Conservation (phyloP, 108 stramenopile species). For the Pseudonitzschia delicatissima region DNA sequence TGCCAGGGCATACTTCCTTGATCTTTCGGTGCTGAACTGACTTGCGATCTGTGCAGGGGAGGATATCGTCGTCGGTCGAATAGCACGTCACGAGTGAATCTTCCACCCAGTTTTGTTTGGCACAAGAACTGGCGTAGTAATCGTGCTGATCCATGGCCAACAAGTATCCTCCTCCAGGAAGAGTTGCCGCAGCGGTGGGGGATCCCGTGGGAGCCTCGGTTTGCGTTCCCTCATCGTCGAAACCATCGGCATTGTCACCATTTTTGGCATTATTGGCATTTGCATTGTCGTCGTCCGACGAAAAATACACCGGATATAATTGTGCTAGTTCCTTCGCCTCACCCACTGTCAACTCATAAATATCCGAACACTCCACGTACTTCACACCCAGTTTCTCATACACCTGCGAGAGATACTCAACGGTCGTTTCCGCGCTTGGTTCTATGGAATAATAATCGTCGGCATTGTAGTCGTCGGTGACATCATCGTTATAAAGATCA, state of each 20-base stretch:
- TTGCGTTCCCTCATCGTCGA: background rate
- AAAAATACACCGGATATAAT: no score
- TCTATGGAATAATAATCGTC: background rate
- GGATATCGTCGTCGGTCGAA: slow-evolving; percentile 20
- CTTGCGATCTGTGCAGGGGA: slow-evolving; percentile 31
- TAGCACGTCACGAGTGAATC: slow-evolving; percentile 64
- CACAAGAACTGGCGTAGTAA: slow-evolving; percentile 59
- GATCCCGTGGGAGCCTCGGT: background rate
- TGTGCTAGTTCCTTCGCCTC: slow-evolving; percentile 49
- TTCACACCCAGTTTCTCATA: slow-evolving; percentile 47
- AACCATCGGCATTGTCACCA: background rate
- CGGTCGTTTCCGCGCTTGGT: slow-evolving; percentile 20
- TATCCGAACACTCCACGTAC: slow-evolving; percentile 49
- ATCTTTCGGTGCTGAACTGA: slow-evolving; percentile 23
- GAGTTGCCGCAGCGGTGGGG: background rate
- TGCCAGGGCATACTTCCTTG: slow-evolving; percentile 44
- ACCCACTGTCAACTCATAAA: slow-evolving; percentile 52
- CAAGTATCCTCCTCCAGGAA: slow-evolving; percentile 44
- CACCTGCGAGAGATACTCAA: slow-evolving; percentile 41
- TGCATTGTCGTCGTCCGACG: background rate
- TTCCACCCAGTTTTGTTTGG: slow-evolving; percentile 57
- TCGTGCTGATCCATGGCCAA: slow-evolving; percentile 71
- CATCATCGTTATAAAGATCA: slow-evolving; percentile 1
- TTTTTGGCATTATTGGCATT: background rate
- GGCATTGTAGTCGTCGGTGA: background rate